Evolutionary conservation across 176 grass and related monocot genomes (phyloP), one percentile per base, ranked within the genome.

Genomic region (Raddia guianensis): DNA sequence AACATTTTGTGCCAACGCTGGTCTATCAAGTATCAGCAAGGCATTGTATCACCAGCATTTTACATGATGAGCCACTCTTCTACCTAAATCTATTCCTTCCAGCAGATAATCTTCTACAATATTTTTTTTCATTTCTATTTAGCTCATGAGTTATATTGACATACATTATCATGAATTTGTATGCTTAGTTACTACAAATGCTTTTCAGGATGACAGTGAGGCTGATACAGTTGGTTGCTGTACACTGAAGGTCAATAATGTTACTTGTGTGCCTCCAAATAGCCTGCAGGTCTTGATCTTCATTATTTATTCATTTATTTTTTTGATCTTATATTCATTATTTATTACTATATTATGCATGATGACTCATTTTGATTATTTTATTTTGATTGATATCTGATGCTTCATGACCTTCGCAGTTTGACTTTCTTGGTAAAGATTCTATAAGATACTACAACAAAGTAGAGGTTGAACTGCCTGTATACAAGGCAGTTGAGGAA

Each of bases 351-450:
- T 67, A 2, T 73, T 86, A 20, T 47, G 49, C 73, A 21, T 81
- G 19, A 73, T 71, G 40, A 54, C 27, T 63, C 40, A 15, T 9
- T 79, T 21, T 81, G 45, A 13, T 70, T 52, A 56, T 53, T 32
- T 76, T 64, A 54, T 86, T 81, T 70, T 86, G 74, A 83, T 79
- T 27, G 72, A 33, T 78, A 79, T 88, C 9, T 63, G 49, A 74
- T 77, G 68, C 77, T 85, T 78, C 5, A 40, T 77, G 56, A 67
- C 73, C 57, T 70, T 51, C 93, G 32, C 83, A 99, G 93, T 96
- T 99, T 72, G 93, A 99, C 82, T 99, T 99, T 63, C 90, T 99
- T 42, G 97, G 97, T 99, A 99, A 99, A 93, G 93, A 99, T 93
- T 99, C 97, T 72, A 87, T 99, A 72, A 91, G 93, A 91, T 99